phyloP scores from a whole-genome alignment of 768 basidiomycete genomes.

The Amanita pallidorosea region DNA sequence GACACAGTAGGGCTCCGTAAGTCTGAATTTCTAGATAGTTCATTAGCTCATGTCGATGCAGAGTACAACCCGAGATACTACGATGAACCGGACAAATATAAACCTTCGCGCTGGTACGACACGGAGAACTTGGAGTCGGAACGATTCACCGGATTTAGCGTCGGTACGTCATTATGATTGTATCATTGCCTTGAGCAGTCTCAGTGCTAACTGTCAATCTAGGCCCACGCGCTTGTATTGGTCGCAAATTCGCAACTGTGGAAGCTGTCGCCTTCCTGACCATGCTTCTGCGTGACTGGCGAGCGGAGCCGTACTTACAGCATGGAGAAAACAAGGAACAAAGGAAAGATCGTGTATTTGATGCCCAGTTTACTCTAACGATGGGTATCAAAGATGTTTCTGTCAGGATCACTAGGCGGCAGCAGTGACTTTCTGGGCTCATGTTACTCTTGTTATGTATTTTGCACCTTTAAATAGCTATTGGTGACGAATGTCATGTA shows the following conservation, averaged over 20 bases:
- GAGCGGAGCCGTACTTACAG: constrained; percentile 18
- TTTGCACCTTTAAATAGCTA: no score
- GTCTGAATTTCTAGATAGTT: neutral
- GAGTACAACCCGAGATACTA: constrained; percentile 27
- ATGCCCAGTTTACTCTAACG: constrained; percentile 13
- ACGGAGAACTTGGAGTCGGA: constrained; percentile 6
- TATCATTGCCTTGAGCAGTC: neutral
- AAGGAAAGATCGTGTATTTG: constrained; percentile 16
- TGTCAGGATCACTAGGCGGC: constrained; percentile 8
- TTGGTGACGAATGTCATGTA: no score
- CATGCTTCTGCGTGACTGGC: constrained; percentile 29
- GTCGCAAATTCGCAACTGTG: constrained; percentile 29
- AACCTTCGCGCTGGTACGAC: constrained; percentile 27
- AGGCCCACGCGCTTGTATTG: constrained; percentile 31
- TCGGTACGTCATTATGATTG: constrained; percentile 1
- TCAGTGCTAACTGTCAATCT: neutral
- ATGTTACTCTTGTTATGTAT: no score
- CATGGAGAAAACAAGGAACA: constrained; percentile 19
- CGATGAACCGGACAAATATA: constrained; percentile 23
- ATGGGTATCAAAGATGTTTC: constrained; percentile 14
- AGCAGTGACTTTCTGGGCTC: neutral
- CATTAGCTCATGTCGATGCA: constrained; percentile 5
- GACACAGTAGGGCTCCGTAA: constrained; percentile 2
- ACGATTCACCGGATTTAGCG: constrained; percentile 5
- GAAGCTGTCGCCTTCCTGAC: constrained; percentile 32